Conservation (phyloP, 257 asterid genomes). For the Parsonsia alboflavescens region DNA sequence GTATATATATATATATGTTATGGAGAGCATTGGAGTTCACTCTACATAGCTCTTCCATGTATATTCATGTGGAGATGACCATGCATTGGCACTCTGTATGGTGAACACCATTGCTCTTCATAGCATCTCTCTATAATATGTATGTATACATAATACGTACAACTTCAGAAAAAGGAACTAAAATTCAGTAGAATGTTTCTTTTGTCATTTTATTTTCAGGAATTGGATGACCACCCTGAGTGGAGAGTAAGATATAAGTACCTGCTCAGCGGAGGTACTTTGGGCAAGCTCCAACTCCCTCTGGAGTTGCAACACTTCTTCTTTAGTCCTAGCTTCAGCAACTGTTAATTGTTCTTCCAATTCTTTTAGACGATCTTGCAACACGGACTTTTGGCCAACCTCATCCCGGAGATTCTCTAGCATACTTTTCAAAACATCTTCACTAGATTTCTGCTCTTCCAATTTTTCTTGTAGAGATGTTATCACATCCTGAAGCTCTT, state of each 20-base stretch:
- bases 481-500: slow-evolving; percentile 64
- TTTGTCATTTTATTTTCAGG: background rate
- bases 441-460: slow-evolving; percentile 55
- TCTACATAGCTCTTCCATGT: too few species aligned
- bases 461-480: slow-evolving; percentile 63
- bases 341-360: slow-evolving; percentile 54
- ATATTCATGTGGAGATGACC: too few species aligned
- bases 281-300: slow-evolving; percentile 10
- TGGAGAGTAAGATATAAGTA: background rate
- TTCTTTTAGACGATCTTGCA: slow-evolving; percentile 52
- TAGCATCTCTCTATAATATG: too few species aligned
- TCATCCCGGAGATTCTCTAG: slow-evolving; percentile 49
- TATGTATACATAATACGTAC: too few species aligned
- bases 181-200: background rate
- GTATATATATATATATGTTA: too few species aligned
- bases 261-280: slow-evolving; percentile 15
- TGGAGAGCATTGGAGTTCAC: too few species aligned
- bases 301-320: slow-evolving; percentile 23
- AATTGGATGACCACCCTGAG: background rate
- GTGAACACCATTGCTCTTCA: too few species aligned
- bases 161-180: too few species aligned
- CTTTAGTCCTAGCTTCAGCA: slow-evolving; percentile 39
- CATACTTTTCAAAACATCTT: slow-evolving; percentile 52
- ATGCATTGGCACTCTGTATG: too few species aligned
- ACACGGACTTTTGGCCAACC: slow-evolving; percentile 41